Conservation (phyloP, 805 yeast species). For the Sungouiozyma ichnusensis region DNA sequence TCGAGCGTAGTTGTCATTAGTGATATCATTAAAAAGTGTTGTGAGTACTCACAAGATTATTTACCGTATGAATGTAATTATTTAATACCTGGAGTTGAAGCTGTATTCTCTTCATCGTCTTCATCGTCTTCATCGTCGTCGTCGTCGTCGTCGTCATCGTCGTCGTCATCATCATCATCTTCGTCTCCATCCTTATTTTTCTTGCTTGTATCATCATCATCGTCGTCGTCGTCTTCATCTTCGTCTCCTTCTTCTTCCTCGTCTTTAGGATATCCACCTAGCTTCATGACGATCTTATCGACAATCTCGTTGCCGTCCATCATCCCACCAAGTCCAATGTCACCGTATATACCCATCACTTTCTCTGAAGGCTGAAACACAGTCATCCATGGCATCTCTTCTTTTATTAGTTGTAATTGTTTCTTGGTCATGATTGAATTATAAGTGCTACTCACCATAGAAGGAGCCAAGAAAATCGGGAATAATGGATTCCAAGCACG, state of each 20-base stretch:
- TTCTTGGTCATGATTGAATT: slow-evolving; percentile 79
- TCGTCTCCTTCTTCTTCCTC: slow-evolving; percentile 39
- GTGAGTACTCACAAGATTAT: not conserved
- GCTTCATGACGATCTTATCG: slow-evolving; percentile 63
- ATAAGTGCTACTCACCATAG: slow-evolving; percentile 88
- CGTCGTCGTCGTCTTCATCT: slow-evolving; percentile 32
- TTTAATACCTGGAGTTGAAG: not conserved
- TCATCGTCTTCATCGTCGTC: slow-evolving; percentile 34
- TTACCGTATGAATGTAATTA: not conserved
- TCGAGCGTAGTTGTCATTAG: not conserved
- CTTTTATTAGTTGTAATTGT: slow-evolving; percentile 63
- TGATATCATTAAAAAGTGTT: not conserved
- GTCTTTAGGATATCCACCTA: slow-evolving; percentile 50
- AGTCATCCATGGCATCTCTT: slow-evolving; percentile 92
- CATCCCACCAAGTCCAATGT: slow-evolving; percentile 98
- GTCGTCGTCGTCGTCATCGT: slow-evolving; percentile 42
- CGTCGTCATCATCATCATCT: slow-evolving; percentile 29
- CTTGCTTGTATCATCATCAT: slow-evolving; percentile 26
- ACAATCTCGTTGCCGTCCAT: slow-evolving; percentile 94
- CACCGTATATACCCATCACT: slow-evolving; percentile 87
- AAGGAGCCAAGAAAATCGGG: slow-evolving; percentile 86
- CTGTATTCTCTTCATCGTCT: slow-evolving; percentile 11
- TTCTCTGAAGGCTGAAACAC: slow-evolving; percentile 87
- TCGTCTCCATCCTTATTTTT: slow-evolving; percentile 19
- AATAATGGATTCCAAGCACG: slow-evolving; percentile 91